These are phyloP conservation scores for Fusarium xyrophilum DNA, from an alignment of 2,329 filamentous ascomycete species.

Conservation along the genomic window DNA sequence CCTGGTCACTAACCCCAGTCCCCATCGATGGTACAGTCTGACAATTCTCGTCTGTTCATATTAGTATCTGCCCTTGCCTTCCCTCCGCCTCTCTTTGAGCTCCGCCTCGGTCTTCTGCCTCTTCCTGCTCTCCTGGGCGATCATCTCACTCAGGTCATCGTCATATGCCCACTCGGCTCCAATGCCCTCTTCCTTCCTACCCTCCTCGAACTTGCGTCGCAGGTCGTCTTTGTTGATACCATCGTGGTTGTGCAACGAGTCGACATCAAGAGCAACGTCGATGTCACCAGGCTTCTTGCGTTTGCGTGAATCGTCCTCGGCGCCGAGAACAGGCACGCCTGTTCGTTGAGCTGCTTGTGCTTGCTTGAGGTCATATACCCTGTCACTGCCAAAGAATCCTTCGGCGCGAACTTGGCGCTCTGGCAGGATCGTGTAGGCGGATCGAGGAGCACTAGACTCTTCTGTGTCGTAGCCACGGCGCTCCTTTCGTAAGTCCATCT, in stretches of 20 bases:
- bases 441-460: conserved; percentile 74
- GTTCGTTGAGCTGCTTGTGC: conserved; percentile 54
- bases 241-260: conserved; percentile 75
- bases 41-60: conserved; percentile 4
- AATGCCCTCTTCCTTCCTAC: conserved; percentile 67
- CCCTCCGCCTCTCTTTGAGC: conserved; percentile 70
- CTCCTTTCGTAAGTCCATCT: conserved; percentile 88
- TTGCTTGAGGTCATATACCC: conserved; percentile 82
- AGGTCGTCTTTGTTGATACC: conserved; percentile 86
- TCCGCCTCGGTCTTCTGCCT: conserved; percentile 88
- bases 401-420: conserved; percentile 85
- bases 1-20: conserved; percentile 23
- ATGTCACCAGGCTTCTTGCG: conserved; percentile 97
- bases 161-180: conserved; percentile 76
- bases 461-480: conserved; percentile 88
- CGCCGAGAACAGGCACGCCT: conserved; percentile 76
- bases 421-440: conserved; percentile 87
- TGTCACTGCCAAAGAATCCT: conserved; percentile 96
- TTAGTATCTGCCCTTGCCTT: conserved; percentile 60
- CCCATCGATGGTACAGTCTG: conserved; percentile 24
- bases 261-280: conserved; percentile 89
- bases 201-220: conserved; percentile 79
- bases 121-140: conserved; percentile 91
- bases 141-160: conserved; percentile 94
- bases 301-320: conserved; percentile 78